phyloP scores from a whole-genome alignment of 1,284 basidiomycete species.

The Ceratobasidium theobromae region DNA sequence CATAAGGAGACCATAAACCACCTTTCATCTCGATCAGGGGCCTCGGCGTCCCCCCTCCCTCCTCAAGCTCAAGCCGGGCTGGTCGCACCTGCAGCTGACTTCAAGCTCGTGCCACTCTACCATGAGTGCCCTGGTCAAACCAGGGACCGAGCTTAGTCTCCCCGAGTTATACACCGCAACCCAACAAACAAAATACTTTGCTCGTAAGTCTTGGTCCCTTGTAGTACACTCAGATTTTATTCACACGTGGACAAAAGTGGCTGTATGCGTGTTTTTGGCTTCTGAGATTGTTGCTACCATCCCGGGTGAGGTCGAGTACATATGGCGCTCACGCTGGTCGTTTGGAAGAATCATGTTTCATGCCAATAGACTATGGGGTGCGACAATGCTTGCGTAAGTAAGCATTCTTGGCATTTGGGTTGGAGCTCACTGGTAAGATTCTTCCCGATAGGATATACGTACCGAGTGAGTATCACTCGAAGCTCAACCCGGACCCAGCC shows the following conservation, averaged over 20 bases:
- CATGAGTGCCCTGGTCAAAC: not conserved
- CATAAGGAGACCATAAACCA: not conserved
- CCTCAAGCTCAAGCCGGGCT: not conserved
- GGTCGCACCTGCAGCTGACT: not conserved
- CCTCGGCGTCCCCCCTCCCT: too few relatives aligned
- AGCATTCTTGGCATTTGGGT: too few relatives aligned
- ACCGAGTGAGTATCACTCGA: too few relatives aligned
- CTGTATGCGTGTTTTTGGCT: not conserved
- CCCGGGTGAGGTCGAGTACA: not conserved
- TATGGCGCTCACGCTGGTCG: slow-evolving; percentile 21
- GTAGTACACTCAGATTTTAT: not conserved
- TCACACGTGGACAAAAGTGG: not conserved
- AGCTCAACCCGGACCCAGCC: too few relatives aligned
- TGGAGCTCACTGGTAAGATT: too few relatives aligned
- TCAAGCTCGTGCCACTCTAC: too few relatives aligned
- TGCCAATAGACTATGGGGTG: slow-evolving; percentile 21
- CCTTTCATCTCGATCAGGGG: not conserved
- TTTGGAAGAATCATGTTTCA: slow-evolving; percentile 28
- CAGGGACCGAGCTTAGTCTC: not conserved
- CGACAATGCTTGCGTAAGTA: slow-evolving; percentile 8
- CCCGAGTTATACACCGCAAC: not conserved
- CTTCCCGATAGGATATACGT: slow-evolving; percentile 12
- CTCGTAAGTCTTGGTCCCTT: not conserved
- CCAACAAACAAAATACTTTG: slow-evolving; percentile 6
- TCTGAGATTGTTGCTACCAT: slow-evolving; percentile 9